Conservation (phyloP, 352 stramenopile genomes). For the Phytopythium helicoides region DNA sequence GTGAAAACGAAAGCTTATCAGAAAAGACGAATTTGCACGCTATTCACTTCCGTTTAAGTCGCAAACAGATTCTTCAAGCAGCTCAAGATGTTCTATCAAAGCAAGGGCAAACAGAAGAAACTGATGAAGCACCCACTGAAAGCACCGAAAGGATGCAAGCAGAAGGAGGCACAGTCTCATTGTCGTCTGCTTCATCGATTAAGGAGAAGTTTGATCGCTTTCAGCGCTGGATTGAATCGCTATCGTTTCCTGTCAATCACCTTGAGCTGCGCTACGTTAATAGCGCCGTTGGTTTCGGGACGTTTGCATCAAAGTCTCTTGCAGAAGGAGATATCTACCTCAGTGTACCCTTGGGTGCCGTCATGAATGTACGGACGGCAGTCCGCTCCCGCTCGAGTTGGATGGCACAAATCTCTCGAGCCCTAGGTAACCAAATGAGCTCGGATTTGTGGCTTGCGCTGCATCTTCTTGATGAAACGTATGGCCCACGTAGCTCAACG, state of each 20-base stretch:
- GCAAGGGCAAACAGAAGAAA: background rate
- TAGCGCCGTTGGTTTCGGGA: conserved; percentile 55
- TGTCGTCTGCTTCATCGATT: background rate
- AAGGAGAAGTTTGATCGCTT: conserved; percentile 30
- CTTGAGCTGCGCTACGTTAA: conserved; percentile 53
- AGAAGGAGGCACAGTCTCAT: background rate
- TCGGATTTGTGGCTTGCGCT: conserved; percentile 64
- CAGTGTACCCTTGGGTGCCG: conserved; percentile 50
- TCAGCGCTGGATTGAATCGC: conserved; percentile 37
- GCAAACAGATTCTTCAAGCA: conserved; percentile 48
- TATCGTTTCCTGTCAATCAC: conserved; percentile 45
- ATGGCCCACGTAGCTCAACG: conserved; percentile 32
- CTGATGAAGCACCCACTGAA: background rate
- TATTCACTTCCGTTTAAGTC: conserved; percentile 44
- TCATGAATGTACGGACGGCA: conserved; percentile 76
- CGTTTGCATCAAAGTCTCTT: conserved; percentile 59
- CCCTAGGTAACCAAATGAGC: conserved; percentile 9
- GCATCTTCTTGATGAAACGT: conserved; percentile 83
- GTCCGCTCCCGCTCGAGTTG: conserved; percentile 25
- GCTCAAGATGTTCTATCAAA: conserved; percentile 15
- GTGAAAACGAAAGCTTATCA: background rate
- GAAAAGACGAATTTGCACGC: conserved; percentile 12
- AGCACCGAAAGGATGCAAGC: too few species aligned
- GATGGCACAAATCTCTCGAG: conserved; percentile 28
- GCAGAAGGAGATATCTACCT: conserved; percentile 71